A percentile compares a stretch with the other conserved stretches of the same genome.
Conservation (phyloP, 2,329 filamentous ascomycete species). For the Nemania diffusa region DNA sequence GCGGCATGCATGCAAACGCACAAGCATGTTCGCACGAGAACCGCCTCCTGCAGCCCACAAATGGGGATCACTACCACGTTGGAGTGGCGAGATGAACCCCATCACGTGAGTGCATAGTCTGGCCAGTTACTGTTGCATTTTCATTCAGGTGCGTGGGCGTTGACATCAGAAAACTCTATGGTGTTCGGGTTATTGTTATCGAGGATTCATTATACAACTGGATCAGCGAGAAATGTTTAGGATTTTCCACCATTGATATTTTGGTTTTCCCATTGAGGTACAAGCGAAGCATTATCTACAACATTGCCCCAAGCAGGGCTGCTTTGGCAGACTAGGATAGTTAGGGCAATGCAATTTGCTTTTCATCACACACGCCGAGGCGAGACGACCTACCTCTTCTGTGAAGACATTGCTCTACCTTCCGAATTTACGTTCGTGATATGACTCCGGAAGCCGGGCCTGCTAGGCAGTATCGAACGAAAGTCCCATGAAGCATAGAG, state of each 20-base stretch:
- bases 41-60: slow-evolving; percentile 20
- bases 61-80: slow-evolving; percentile 24
- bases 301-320: background rate
- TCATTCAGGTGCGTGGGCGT: slow-evolving; percentile 25
- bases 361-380: slow-evolving; percentile 12
- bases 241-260: slow-evolving; percentile 5
- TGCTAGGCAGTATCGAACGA: background rate
- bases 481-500: background rate
- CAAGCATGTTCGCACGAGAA: slow-evolving; percentile 19
- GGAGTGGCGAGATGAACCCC: slow-evolving; percentile 19
- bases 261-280: background rate
- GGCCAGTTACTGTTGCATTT: slow-evolving; percentile 18
- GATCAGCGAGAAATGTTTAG: slow-evolving; percentile 3
- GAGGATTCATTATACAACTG: slow-evolving; percentile 7
- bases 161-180: slow-evolving; percentile 18
- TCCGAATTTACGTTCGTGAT: background rate
- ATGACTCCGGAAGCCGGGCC: background rate
- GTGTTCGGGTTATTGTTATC: slow-evolving; percentile 20
- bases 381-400: background rate
- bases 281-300: slow-evolving; percentile 3
- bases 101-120: slow-evolving; percentile 29
- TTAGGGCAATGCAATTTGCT: slow-evolving; percentile 27
- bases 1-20: slow-evolving; percentile 29
- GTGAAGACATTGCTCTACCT: slow-evolving; percentile 4
- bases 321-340: slow-evolving; percentile 12